Percentiles rank a stretch among this genome's conserved stretches.
phyloP scores from a whole-genome alignment of 352 stramenopile species.

The Phytophthora kernoviae region DNA sequence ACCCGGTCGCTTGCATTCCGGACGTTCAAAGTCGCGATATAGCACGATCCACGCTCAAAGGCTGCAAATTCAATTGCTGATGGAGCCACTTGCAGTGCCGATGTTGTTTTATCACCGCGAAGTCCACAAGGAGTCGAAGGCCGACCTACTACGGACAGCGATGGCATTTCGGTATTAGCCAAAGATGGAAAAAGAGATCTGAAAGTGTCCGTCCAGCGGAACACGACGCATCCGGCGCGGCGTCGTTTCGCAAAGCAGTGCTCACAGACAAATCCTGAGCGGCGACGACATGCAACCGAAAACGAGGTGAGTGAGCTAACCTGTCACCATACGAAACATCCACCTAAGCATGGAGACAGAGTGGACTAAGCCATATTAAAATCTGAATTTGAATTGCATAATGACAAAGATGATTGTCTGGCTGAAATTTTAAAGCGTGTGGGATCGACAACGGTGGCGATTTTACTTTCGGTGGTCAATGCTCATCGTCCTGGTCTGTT shows the following conservation, averaged over 20 bases:
- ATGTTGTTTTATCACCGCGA: slow-evolving; percentile 21
- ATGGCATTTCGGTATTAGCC: slow-evolving; percentile 9
- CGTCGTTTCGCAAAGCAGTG: too few species aligned
- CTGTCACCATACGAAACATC: too few species aligned
- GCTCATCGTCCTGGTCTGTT: too few species aligned
- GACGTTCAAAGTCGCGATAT: slow-evolving; percentile 62
- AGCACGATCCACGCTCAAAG: slow-evolving; percentile 65
- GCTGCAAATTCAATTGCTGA: slow-evolving; percentile 65
- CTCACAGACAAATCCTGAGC: not conserved
- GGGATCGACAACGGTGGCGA: too few species aligned
- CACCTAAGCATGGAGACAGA: too few species aligned
- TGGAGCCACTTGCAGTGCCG: slow-evolving; percentile 67
- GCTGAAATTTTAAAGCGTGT: too few species aligned
- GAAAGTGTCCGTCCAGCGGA: slow-evolving; percentile 9
- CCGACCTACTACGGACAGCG: slow-evolving; percentile 3
- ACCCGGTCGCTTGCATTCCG: slow-evolving; percentile 71
- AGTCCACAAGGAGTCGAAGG: slow-evolving; percentile 29
- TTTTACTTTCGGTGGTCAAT: too few species aligned
- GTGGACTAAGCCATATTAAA: too few species aligned
- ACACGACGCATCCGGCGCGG: not conserved
- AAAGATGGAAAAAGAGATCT: slow-evolving; percentile 9
- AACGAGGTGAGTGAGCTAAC: not conserved
- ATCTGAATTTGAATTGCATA: too few species aligned
- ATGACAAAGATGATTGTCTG: too few species aligned
- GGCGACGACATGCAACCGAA: too few species aligned